phyloP scores from a whole-genome alignment of 768 basidiomycete genomes.

The Suillus alpinus region DNA sequence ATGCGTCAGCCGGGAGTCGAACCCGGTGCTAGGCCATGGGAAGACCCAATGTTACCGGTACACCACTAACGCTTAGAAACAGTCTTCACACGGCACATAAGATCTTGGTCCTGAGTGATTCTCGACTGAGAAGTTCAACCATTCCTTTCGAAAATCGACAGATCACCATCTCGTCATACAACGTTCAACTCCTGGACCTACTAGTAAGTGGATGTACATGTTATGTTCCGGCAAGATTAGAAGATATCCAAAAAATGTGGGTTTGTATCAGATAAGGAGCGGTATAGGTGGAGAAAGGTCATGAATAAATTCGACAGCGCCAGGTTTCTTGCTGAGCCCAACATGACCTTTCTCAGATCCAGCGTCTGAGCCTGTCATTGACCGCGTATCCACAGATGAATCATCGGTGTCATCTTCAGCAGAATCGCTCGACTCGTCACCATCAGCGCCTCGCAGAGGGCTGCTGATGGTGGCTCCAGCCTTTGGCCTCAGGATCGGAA shows the following conservation, averaged over 20 bases:
- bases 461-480: not conserved
- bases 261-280: constrained; percentile 1
- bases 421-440: constrained; percentile 4
- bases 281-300: not conserved
- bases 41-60: constrained; percentile 89
- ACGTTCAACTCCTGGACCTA: not conserved
- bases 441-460: constrained; percentile 7
- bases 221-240: not conserved
- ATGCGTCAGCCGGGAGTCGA: constrained; percentile 59
- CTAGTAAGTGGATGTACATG: not conserved
- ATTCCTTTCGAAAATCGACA: not conserved
- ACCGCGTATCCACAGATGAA: constrained; percentile 20
- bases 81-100: not conserved
- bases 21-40: constrained; percentile 68
- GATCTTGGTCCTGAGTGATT: not conserved
- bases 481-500: constrained; percentile 4
- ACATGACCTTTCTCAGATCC: constrained; percentile 19
- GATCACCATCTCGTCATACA: not conserved
- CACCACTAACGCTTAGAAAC: constrained; percentile 46
- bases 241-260: not conserved
- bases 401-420: constrained; percentile 21
- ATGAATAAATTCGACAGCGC: constrained; percentile 1
- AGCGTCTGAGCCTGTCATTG: constrained; percentile 23
- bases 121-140: not conserved
- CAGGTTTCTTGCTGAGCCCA: not conserved